Conservation (phyloP, 257 asterid genomes). For the Lycium barbarum region DNA sequence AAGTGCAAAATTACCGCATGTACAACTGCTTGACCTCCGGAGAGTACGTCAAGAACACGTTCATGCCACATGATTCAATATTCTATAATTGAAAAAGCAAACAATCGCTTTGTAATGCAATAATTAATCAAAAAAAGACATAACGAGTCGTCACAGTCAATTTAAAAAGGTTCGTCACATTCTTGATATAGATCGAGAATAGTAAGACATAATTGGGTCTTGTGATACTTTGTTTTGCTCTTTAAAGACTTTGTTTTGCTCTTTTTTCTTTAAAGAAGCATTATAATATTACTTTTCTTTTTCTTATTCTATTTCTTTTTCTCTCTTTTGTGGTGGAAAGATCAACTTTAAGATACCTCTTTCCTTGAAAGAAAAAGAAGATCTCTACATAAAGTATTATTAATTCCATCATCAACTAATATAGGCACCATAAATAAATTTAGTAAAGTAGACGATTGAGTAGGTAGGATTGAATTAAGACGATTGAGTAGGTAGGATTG, state of each 20-base stretch:
- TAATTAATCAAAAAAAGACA: too few relatives aligned
- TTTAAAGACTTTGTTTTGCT: too few relatives aligned
- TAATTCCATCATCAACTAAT: neutral
- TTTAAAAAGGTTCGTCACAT: too few relatives aligned
- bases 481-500: constrained; percentile 24
- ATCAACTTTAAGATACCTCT: constrained; percentile 10
- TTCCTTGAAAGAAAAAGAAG: neutral
- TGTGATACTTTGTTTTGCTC: neutral
- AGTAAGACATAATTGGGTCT: neutral
- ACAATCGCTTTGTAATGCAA: too few relatives aligned
- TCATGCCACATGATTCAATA: too few relatives aligned
- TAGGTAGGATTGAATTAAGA: constrained; percentile 20
- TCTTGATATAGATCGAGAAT: neutral
- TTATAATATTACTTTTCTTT: neutral
- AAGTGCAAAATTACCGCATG: too few relatives aligned
- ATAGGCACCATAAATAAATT: neutral
- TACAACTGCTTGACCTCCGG: too few relatives aligned
- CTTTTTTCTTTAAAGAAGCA: neutral
- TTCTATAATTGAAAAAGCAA: too few relatives aligned
- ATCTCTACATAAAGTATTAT: neutral
- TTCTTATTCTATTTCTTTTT: neutral
- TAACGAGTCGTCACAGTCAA: too few relatives aligned
- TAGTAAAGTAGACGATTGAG: constrained; percentile 21
- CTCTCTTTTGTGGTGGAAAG: neutral
- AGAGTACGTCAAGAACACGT: too few relatives aligned